phyloP scores from a whole-genome alignment of 2,329 filamentous ascomycete genomes.

The Beauveria sp. region DNA sequence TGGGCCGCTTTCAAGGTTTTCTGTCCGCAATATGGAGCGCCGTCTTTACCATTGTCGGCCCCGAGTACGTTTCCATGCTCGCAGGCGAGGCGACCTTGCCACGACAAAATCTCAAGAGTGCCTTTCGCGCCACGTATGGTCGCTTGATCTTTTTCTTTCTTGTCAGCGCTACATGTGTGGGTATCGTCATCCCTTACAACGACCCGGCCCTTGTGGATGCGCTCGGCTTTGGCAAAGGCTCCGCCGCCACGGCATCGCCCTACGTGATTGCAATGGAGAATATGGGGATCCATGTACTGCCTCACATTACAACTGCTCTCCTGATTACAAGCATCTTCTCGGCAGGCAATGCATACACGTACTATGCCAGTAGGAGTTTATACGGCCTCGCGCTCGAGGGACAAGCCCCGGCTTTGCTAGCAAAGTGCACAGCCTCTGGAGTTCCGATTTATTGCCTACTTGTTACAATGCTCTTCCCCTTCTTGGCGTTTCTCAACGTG shows the following conservation, averaged over 20 bases:
- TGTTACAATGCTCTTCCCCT: neutral
- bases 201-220: constrained; percentile 51
- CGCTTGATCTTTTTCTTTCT: constrained; percentile 65
- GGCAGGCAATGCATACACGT: neutral
- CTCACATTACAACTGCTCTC: constrained; percentile 49
- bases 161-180: constrained; percentile 34
- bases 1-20: constrained; percentile 65
- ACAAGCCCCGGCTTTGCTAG: neutral
- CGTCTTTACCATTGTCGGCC: constrained; percentile 55
- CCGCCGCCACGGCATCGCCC: constrained; percentile 49
- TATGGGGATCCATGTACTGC: constrained; percentile 42
- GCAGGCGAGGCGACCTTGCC: constrained; percentile 62
- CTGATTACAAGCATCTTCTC: constrained; percentile 23
- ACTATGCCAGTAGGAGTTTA: neutral
- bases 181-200: constrained; percentile 51
- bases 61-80: constrained; percentile 60
- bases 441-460: neutral
- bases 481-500: neutral
- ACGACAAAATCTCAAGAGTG: constrained; percentile 54
- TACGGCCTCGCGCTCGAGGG: neutral
- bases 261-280: constrained; percentile 57
- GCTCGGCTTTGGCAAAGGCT: constrained; percentile 28
- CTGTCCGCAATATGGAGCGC: constrained; percentile 58
- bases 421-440: neutral
- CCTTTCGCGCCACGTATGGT: constrained; percentile 67